Conservation (phyloP, 2,329 filamentous ascomycete genomes). For the Pseudogymnoascus sp. region DNA sequence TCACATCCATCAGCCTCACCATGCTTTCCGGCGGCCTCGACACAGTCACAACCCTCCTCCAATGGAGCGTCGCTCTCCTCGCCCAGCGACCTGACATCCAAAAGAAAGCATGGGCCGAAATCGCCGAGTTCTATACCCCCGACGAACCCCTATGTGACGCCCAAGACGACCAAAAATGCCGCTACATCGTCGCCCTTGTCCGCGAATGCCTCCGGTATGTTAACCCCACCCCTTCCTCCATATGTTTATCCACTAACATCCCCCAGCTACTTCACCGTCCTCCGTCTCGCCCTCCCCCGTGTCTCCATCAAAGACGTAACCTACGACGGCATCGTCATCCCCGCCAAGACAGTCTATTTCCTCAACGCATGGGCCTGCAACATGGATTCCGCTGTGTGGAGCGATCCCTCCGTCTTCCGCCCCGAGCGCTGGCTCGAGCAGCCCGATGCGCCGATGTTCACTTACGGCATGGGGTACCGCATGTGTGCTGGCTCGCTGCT, state of each 20-base stretch:
- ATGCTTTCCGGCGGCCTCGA: constrained; percentile 63
- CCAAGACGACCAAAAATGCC: constrained; percentile 56
- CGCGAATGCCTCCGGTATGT: constrained; percentile 50
- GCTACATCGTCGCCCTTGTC: constrained; percentile 56
- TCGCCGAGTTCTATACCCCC: constrained; percentile 44
- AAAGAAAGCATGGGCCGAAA: constrained; percentile 49
- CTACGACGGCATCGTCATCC: constrained; percentile 51
- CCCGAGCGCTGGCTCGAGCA: constrained; percentile 58
- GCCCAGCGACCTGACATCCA: constrained; percentile 56
- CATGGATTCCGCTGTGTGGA: constrained; percentile 54
- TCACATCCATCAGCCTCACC: constrained; percentile 59
- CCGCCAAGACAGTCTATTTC: constrained; percentile 56
- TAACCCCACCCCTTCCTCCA: neutral
- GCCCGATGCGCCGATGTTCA: constrained; percentile 54
- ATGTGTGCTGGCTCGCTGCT: constrained; percentile 60
- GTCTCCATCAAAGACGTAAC: constrained; percentile 53
- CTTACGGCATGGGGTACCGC: constrained; percentile 58
- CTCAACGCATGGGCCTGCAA: constrained; percentile 64
- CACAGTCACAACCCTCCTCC: constrained; percentile 58
- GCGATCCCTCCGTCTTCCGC: constrained; percentile 50
- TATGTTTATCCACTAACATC: constrained; percentile 11
- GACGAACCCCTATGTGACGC: constrained; percentile 52
- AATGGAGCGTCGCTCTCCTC: constrained; percentile 57
- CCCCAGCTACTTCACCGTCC: constrained; percentile 52
- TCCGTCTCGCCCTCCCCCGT: constrained; percentile 54